These are phyloP conservation scores for Francoa sonchifolia DNA, from an alignment of 441 rosid genomes.

Conservation along the genomic window DNA sequence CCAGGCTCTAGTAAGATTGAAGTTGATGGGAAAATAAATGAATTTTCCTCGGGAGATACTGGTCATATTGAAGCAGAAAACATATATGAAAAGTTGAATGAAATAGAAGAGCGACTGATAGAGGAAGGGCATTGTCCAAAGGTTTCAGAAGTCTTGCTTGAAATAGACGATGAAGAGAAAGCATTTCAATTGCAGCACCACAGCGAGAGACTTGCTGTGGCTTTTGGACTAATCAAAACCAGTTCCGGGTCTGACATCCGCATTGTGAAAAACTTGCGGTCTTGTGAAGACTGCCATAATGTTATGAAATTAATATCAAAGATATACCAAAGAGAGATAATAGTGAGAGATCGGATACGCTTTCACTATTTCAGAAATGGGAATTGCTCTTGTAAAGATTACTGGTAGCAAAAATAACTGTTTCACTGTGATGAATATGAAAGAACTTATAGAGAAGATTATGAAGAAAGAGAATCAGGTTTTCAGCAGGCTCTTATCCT, in stretches of 20 bases:
- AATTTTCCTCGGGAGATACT: constrained; percentile 2
- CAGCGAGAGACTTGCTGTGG: constrained; percentile 11
- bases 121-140: constrained; percentile 7
- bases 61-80: constrained; percentile 8
- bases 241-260: constrained; percentile 10
- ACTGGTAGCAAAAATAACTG: no score
- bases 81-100: constrained; percentile 12
- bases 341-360: constrained; percentile 6
- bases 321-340: constrained; percentile 5
- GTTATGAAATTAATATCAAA: constrained; percentile 9
- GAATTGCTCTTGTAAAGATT: no score
- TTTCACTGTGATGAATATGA: no score
- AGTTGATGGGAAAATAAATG: constrained; percentile 7
- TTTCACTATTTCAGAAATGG: constrained; percentile 13
- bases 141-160: constrained; percentile 7
- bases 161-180: constrained; percentile 8
- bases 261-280: constrained; percentile 11
- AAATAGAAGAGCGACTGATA: constrained; percentile 8
- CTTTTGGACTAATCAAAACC: constrained; percentile 5
- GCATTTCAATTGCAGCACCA: constrained; percentile 9
- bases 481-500: no score
- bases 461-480: no score
- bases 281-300: constrained; percentile 9
- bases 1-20: constrained; percentile 16
- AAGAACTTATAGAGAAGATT: no score